Evolutionary conservation across 1,139 yeast species (phyloP).

Genomic region (Zygoascus meyerae): DNA sequence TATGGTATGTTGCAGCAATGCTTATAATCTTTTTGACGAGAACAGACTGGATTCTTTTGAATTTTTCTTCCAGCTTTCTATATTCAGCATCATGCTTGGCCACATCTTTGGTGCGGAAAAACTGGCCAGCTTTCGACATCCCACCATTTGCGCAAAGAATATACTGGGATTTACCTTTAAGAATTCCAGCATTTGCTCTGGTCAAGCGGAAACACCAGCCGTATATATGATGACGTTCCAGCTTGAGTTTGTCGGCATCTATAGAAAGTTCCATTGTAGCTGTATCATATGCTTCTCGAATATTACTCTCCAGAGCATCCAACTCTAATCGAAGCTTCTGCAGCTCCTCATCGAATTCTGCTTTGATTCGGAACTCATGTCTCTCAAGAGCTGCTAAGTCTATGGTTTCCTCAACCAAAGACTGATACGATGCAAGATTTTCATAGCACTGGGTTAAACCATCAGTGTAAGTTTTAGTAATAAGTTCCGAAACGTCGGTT

Average conservation of each 20-base stretch:
- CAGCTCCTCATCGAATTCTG: slow-evolving; percentile 81
- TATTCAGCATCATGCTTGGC: slow-evolving; percentile 56
- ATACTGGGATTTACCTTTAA: slow-evolving; percentile 58
- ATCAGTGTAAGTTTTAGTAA: slow-evolving; percentile 49
- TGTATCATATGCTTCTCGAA: slow-evolving; percentile 54
- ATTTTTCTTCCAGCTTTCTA: slow-evolving; percentile 54
- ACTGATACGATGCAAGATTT: slow-evolving; percentile 64
- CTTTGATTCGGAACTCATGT: slow-evolving; percentile 77
- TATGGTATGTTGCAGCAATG: slow-evolving; percentile 74
- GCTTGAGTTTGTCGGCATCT: slow-evolving; percentile 78
- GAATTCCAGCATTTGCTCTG: slow-evolving; percentile 75
- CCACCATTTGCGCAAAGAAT: slow-evolving; percentile 52
- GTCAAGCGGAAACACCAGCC: slow-evolving; percentile 95
- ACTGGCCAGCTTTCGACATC: slow-evolving; percentile 92
- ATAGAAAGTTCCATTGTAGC: slow-evolving; percentile 71
- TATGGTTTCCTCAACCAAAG: slow-evolving; percentile 85
- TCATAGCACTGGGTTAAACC: slow-evolving; percentile 48
- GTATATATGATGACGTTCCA: slow-evolving; percentile 78
- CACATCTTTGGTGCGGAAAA: slow-evolving; percentile 68
- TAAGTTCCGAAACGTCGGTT: slow-evolving; percentile 35
- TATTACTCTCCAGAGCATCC: slow-evolving; percentile 49
- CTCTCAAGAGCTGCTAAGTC: slow-evolving; percentile 75
- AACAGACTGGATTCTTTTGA: slow-evolving; percentile 66
- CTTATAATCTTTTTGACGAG: slow-evolving; percentile 76
- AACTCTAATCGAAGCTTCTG: slow-evolving; percentile 54